Evolutionary conservation across 1,284 basidiomycete species (phyloP), one percentile per base, ranked within the genome.

Genomic region (Papiliotrema laurentii): DNA sequence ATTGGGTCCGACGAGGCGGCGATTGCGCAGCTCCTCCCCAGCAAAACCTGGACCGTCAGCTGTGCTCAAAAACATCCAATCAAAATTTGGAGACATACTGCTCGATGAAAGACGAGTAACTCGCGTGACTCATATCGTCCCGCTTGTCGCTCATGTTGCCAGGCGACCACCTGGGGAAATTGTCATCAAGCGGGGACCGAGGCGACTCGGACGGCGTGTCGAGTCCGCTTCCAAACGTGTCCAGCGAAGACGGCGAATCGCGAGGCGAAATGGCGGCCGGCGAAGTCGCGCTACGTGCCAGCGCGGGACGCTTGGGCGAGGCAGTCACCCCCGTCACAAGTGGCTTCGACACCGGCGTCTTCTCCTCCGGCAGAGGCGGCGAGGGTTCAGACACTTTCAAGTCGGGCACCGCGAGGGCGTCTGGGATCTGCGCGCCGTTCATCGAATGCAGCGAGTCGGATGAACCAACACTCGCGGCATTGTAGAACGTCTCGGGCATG

Each of bases 71-170:
- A 33, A 25, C 10, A 26, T 14, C 11, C 16, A 31, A 30, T 27
- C 13, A 21, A 19, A n/a, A n/a, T n/a, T n/a, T n/a, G n/a, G 6
- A 4, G 25, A 68, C 70, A 65, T 56, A 75, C 70, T 73, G 71
- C 54, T 73, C 69, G 41, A 74, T 64, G 39, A 74, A 70, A 47
- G 55, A 63, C 39, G 62, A 64, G 58, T 73, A 73, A 37, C 60
- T 66, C 13, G 60, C 56, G 21, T 64, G 51, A 25, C 47, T 51
- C 27, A 51, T 49, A 40, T 59, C 56, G 47, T 47, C 49, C 26
- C 30, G 39, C 41, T 39, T 39, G 28, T 55, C 54, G 11, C 33
- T 40, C 16, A 50, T 52, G 39, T 49, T 36, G 22, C 46, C 55
- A 2, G 63, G 63, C 28, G 55, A 57, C 57, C 65, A 68, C 38